phyloP scores from a whole-genome alignment of 1,284 basidiomycete genomes.

The Ganoderma resinaceum region DNA sequence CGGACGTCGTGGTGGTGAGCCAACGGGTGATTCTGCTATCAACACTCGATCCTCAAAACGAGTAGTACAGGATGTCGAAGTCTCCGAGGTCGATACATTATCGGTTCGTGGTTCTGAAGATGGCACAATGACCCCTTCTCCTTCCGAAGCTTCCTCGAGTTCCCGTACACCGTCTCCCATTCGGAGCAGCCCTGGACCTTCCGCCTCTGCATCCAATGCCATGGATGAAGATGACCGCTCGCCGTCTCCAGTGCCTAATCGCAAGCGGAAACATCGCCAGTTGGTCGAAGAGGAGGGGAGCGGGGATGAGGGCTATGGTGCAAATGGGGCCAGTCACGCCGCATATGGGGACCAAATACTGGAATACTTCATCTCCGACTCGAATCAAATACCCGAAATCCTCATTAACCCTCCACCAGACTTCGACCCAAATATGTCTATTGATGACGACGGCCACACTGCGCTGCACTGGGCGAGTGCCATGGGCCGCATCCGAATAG shows the following conservation, averaged over 20 bases:
- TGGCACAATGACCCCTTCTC: constrained; percentile 85
- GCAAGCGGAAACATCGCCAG: constrained; percentile 43
- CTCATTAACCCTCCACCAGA: constrained; percentile 91
- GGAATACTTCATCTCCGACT: constrained; percentile 99
- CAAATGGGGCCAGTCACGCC: constrained; percentile 48
- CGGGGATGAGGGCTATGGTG: constrained; percentile 22
- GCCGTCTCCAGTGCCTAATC: constrained; percentile 39
- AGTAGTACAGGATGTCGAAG: constrained; percentile 48
- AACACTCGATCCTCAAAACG: constrained; percentile 62
- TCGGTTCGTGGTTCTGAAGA: constrained; percentile 78
- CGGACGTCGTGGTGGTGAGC: constrained; percentile 52
- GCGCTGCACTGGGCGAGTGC: constrained; percentile 99
- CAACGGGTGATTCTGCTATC: constrained; percentile 52
- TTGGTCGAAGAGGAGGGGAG: constrained; percentile 30
- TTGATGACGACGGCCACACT: constrained; percentile 99
- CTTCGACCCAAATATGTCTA: constrained; percentile 96
- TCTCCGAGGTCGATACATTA: constrained; percentile 64
- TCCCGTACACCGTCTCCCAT: constrained; percentile 92
- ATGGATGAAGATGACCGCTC: constrained; percentile 49
- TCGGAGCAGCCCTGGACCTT: constrained; percentile 55
- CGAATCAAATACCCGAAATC: constrained; percentile 89
- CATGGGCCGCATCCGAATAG: constrained; percentile 97
- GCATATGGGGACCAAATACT: constrained; percentile 94
- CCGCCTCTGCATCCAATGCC: constrained; percentile 46
- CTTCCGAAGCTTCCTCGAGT: constrained; percentile 85